Conservation (phyloP, 176 grass and related monocot genomes). For the Bonia amplexicaulis region DNA sequence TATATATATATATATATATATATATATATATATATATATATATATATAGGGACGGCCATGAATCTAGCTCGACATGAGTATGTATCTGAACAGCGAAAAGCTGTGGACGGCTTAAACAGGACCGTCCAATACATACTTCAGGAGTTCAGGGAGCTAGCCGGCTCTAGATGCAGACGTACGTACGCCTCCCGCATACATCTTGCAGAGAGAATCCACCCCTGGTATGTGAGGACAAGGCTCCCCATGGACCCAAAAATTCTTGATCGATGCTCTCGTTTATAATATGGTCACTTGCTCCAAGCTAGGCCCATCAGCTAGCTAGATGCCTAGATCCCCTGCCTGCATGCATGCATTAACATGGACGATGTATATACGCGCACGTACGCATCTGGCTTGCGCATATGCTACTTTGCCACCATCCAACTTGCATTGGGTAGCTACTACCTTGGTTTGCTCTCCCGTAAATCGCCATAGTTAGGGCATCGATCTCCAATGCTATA, state of each 20-base stretch:
- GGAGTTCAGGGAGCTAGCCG: not conserved
- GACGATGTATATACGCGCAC: not conserved
- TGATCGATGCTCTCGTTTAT: constrained; percentile 18
- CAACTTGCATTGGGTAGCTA: not conserved
- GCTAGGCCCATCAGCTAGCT: not conserved
- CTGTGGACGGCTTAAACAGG: constrained; percentile 19
- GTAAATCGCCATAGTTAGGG: not conserved
- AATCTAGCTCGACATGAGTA: not conserved
- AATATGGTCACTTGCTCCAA: constrained; percentile 17
- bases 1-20: no score
- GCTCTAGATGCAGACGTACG: constrained; percentile 3
- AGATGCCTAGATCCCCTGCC: not conserved
- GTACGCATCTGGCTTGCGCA: no score
- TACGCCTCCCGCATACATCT: constrained; percentile 13
- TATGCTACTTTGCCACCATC: not conserved
- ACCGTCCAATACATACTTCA: not conserved
- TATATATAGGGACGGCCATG: not conserved
- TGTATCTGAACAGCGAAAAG: not conserved
- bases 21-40: no score
- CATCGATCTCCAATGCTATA: not conserved
- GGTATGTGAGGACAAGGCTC: constrained; percentile 20
- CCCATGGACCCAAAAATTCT: constrained; percentile 22
- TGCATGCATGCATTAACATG: not conserved
- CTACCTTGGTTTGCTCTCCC: not conserved
- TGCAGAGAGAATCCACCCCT: constrained; percentile 25